These are phyloP conservation scores for Platanthera zijinensis DNA, from an alignment of 106 monocot species.

Conservation along the genomic window DNA sequence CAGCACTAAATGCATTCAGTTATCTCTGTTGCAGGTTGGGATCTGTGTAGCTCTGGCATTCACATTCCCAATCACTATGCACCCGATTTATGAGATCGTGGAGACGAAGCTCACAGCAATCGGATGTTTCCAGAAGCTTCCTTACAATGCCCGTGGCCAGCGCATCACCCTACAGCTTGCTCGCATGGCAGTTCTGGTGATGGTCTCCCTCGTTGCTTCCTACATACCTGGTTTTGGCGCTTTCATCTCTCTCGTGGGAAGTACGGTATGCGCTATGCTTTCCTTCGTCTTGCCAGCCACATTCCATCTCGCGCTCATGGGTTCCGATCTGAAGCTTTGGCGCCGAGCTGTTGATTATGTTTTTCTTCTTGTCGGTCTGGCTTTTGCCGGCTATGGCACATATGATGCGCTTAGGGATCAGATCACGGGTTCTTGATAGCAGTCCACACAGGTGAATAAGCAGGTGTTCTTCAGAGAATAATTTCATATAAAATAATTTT, in stretches of 20 bases:
- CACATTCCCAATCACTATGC: conserved; percentile 97
- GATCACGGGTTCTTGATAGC: conserved; percentile 8
- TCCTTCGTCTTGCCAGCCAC: conserved; percentile 80
- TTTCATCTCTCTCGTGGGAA: conserved; percentile 76
- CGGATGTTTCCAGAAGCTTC: conserved; percentile 41
- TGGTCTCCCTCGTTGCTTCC: conserved; percentile 45
- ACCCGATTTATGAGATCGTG: conserved; percentile 78
- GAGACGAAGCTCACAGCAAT: conserved; percentile 47
- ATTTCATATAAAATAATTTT: too few species aligned
- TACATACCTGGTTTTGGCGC: conserved; percentile 75
- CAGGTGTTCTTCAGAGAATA: too few species aligned
- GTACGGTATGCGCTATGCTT: conserved; percentile 80
- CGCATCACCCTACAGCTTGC: conserved; percentile 29
- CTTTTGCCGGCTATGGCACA: conserved; percentile 69
- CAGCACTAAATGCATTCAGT: background rate
- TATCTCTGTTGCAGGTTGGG: conserved; percentile 44
- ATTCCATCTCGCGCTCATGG: conserved; percentile 69
- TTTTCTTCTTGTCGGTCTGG: conserved; percentile 44
- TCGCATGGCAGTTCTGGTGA: conserved; percentile 30
- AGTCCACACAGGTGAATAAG: background rate
- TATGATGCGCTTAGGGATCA: conserved; percentile 25
- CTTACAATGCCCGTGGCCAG: conserved; percentile 21
- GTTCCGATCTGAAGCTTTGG: conserved; percentile 34
- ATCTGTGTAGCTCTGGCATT: conserved; percentile 74
- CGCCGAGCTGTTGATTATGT: conserved; percentile 42